phyloP scores from a whole-genome alignment of 208 protist species.

The Trypanosoma rangeli region DNA sequence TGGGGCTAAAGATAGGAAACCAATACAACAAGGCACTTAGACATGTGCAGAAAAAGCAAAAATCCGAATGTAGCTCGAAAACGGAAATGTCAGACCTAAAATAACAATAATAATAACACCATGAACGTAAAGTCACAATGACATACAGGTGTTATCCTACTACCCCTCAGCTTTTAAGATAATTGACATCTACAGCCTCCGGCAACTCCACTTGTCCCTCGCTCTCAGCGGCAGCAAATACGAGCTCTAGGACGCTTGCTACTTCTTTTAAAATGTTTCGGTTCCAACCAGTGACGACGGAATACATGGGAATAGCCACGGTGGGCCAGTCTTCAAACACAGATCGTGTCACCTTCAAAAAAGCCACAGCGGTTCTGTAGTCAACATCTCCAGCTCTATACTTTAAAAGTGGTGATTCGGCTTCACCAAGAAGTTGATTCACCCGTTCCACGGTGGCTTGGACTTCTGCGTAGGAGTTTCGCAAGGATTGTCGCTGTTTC shows the following conservation, averaged over 20 bases:
- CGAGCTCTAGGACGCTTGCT: slow-evolving; percentile 32
- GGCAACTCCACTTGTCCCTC: slow-evolving; percentile 61
- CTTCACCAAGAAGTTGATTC: slow-evolving; percentile 35
- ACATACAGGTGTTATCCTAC: not conserved
- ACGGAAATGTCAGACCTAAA: too few relatives aligned
- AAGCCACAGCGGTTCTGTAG: slow-evolving; percentile 28
- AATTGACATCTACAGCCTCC: slow-evolving; percentile 78
- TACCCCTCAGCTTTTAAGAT: slow-evolving; percentile 38
- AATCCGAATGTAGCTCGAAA: too few relatives aligned
- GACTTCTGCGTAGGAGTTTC: slow-evolving; percentile 37
- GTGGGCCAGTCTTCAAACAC: slow-evolving; percentile 58
- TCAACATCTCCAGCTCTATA: slow-evolving; percentile 41
- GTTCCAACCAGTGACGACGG: slow-evolving; percentile 27
- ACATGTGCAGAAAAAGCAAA: too few relatives aligned
- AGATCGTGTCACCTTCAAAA: slow-evolving; percentile 49
- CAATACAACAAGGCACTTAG: too few relatives aligned
- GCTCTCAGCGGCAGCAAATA: slow-evolving; percentile 19
- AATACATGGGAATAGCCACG: slow-evolving; percentile 54
- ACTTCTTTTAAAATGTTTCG: slow-evolving; percentile 36
- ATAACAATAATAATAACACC: too few relatives aligned
- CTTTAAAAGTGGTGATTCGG: slow-evolving; percentile 37
- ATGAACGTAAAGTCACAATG: too few relatives aligned
- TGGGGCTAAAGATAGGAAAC: too few relatives aligned
- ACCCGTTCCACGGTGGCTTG: slow-evolving; percentile 47
- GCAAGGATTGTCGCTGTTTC: slow-evolving; percentile 32